Percentiles rank a stretch among this genome's conserved stretches.
Conservation (phyloP, 2,329 filamentous ascomycete species). For the Colletotrichum sp. region DNA sequence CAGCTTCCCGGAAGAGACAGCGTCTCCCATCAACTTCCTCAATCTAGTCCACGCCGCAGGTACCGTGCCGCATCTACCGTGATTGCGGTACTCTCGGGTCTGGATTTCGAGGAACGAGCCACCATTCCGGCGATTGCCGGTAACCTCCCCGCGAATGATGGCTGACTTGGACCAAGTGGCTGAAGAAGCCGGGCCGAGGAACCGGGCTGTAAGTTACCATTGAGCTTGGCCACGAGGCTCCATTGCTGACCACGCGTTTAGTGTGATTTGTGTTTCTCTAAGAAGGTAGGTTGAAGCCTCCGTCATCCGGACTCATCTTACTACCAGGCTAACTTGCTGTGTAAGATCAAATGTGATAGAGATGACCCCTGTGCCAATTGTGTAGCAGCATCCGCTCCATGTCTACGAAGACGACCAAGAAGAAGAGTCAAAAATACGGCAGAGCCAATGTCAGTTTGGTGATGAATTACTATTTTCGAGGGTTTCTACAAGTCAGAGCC, state of each 20-base stretch:
- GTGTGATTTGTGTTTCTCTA: background rate
- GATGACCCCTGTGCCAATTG: background rate
- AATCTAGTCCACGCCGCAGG: background rate
- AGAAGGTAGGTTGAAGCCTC: background rate
- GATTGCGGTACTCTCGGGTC: background rate
- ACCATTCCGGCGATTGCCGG: background rate
- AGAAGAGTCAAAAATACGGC: background rate
- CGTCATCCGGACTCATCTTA: background rate
- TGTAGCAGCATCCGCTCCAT: background rate
- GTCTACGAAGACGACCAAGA: background rate
- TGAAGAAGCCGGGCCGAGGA: background rate
- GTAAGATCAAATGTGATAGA: background rate
- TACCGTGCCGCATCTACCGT: background rate
- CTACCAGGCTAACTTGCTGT: background rate
- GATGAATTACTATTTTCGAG: background rate
- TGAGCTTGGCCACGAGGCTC: background rate
- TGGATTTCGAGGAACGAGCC: background rate
- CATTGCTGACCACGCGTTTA: background rate
- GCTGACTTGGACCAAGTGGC: background rate
- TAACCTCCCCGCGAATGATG: background rate
- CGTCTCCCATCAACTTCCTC: background rate
- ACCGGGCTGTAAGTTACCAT: background rate
- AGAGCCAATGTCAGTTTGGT: background rate
- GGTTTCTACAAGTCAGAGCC: no score
- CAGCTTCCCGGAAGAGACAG: background rate